Evolutionary conservation across 225 moss, liverwort and hornwort species (phyloP).

Genomic region (Bryoerythrophyllum caledonicum): DNA sequence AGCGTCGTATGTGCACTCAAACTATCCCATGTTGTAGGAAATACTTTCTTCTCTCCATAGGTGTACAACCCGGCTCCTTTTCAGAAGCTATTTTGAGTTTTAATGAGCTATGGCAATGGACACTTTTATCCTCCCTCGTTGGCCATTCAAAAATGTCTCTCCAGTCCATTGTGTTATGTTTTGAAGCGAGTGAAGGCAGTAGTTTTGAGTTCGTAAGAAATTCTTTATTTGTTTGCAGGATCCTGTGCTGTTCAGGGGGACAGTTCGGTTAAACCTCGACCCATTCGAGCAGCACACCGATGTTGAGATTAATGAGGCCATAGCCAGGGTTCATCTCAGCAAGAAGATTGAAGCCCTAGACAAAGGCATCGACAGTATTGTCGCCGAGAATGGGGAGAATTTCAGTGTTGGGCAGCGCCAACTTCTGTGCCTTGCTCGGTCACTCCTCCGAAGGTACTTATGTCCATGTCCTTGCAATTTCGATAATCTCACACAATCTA

Average conservation of each 20-base stretch:
- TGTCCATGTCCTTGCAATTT: neutral
- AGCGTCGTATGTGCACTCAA: too few species aligned
- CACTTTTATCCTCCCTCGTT: too few species aligned
- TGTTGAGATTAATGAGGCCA: slow-evolving; percentile 66
- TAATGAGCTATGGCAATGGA: too few species aligned
- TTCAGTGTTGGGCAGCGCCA: slow-evolving; percentile 90
- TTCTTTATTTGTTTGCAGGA: slow-evolving; percentile 54
- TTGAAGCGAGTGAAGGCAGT: too few species aligned
- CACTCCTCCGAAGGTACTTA: slow-evolving; percentile 61
- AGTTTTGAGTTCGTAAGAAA: neutral
- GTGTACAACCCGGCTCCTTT: too few species aligned
- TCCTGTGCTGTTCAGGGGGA: slow-evolving; percentile 87
- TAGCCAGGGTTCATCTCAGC: slow-evolving; percentile 66
- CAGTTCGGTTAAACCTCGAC: slow-evolving; percentile 84
- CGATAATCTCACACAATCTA: neutral
- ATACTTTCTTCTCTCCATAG: neutral
- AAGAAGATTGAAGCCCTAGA: slow-evolving; percentile 63
- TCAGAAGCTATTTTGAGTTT: too few species aligned
- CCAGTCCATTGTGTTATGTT: neutral
- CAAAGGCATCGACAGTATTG: slow-evolving; percentile 62
- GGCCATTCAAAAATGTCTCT: too few species aligned
- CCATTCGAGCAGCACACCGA: slow-evolving; percentile 81
- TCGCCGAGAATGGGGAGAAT: slow-evolving; percentile 83
- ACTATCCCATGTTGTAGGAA: too few species aligned
- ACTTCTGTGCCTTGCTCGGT: slow-evolving; percentile 79